Evolutionary conservation across 768 basidiomycete species (phyloP), one percentile per base, ranked within the genome.

Genomic region (Psilocybe tampanensis): DNA sequence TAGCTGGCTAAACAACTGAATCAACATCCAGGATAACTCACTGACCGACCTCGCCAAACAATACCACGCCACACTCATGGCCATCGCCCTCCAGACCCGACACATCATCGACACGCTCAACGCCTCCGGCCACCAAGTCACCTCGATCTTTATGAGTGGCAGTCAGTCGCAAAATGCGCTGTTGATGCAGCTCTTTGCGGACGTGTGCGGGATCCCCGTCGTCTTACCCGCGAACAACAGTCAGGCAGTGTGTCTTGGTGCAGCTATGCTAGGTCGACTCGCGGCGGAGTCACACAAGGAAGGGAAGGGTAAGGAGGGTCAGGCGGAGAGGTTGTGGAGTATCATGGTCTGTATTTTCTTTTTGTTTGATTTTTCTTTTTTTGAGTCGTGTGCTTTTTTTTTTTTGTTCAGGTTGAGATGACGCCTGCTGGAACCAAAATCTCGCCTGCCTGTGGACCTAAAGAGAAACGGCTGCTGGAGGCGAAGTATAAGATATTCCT

Each of bases 31-130:
- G 87, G 91, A 94, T 67, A 76, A 81, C 60, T 80, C 83, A 33
- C 76, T 97, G 33, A 68, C 76, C 49, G 95, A 97, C 71, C 86
- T 99, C 53, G 92, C 95, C 11, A 84, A 86, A 58, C 93, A 92
- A 68, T 98, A 96, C 76, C 86, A 94, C 66, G 84, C 94, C 54
- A 90, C 95, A 0, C 85, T 98, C 44, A 92, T 97, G 75, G 86
- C 94, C 18, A 95, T 99, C 70, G 91, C 94, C 15, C 84, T 97
- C 21, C 95, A 98, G 72, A 97, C 94, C 26, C 82, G 92, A 11
- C 95, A 97, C 72, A 98, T 99, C 71, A 78, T 98, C 57, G 92
- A 95, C 65, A 83, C 85, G 59, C 89, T 98, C 80, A 96, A 98
- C 73, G 70, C 68, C 24, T 82, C 86, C 22, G 96, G 95, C 0